Percentiles rank a stretch among this genome's conserved stretches.
Conservation (phyloP, 768 basidiomycete species). For the Hygrocybe punicea region DNA sequence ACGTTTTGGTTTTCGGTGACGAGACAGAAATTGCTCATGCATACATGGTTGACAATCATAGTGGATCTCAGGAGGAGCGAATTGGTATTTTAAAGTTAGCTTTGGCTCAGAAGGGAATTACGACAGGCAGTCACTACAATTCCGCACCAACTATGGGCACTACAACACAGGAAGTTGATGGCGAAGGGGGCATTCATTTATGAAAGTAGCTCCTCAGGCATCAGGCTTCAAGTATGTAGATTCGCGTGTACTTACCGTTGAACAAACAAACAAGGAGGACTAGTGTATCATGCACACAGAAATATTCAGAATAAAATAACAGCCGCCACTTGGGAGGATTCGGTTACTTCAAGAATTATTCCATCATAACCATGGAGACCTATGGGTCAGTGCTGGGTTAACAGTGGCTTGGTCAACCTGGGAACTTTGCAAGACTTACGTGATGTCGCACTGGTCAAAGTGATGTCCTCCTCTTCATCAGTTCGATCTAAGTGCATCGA, state of each 20-base stretch:
- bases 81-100: conserved; percentile 66
- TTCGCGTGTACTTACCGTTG: no score
- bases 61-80: conserved; percentile 76
- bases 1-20: conserved; percentile 18
- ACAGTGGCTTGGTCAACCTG: conserved; percentile 12
- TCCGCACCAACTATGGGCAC: conserved; percentile 5
- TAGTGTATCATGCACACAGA: no score
- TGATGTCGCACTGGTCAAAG: conserved; percentile 63
- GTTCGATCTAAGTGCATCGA: conserved; percentile 80
- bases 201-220: not conserved
- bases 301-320: conserved; percentile 60
- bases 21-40: not conserved
- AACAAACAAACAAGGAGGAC: no score
- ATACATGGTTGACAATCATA: no score
- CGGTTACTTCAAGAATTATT: conserved; percentile 74
- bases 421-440: conserved; percentile 44
- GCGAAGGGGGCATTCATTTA: not conserved
- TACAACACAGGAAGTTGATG: not conserved
- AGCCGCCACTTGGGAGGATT: conserved; percentile 71
- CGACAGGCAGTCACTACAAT: conserved; percentile 49
- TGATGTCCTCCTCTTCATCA: conserved; percentile 69
- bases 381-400: conserved; percentile 37
- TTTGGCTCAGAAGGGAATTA: conserved; percentile 57
- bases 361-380: conserved; percentile 67
- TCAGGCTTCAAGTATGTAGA: no score